Evolutionary conservation across 1,284 basidiomycete genomes (phyloP), one percentile per base, ranked within the genome.

Genomic region (Coniophora puteana): DNA sequence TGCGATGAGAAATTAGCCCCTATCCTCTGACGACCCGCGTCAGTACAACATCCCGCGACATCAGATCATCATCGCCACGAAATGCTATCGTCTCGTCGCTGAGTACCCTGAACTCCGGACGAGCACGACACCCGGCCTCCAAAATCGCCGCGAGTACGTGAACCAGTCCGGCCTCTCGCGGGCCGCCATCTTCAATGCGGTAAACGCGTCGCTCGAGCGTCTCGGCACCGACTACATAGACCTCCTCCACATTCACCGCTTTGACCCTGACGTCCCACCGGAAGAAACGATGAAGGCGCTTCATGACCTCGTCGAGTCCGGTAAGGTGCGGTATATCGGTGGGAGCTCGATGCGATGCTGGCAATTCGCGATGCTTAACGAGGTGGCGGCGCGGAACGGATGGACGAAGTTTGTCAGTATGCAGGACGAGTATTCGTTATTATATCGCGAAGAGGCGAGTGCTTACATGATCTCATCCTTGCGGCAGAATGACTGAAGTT

Each of bases 271-370:
- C 0, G 59, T 61, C 0, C 58, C 71, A 0, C 50, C 55, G 0
- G 65, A 68, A 32, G 67, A 73, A 49, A 71, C 66, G 1, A 73
- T 72, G 71, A 63, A 65, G 18, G 72, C 68, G 0, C 53, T 72
- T 3, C 65, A 73, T 42, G 71, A 72, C 34, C 58, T 74, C 22
- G 61, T 72, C 0, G 44, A 64, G 44, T 54, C 50, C 25, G 69
- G 72, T 1, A 68, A 68, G 31, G 67, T 67, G n/a, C 55, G 68
- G 5, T 73, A 73, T 41, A 63, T 74, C 29, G 70, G 71, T 5
- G 67, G 65, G 3, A 68, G 66, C 43, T 70, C 66, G 18, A 69
- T 71, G 64, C 46, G 62, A 4, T 54, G 61, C 21, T 72, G 67
- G 67, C 63, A 71, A 32, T 67, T 76, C 31, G 63, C 65, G 5